Conservation (phyloP, 768 basidiomycete species). For the Myochromella boudieri region DNA sequence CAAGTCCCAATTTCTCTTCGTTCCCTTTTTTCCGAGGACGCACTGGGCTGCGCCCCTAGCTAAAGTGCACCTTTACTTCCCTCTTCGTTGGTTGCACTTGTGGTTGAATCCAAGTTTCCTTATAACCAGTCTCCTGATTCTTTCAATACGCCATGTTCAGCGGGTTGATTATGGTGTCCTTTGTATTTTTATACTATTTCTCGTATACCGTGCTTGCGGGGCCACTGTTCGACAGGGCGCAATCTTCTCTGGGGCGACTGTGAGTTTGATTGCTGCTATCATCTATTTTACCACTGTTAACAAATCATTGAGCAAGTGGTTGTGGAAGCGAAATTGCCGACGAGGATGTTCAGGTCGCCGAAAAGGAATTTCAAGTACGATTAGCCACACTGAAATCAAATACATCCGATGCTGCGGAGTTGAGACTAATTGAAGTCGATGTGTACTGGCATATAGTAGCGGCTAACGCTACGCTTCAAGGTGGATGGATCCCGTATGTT, state of each 20-base stretch:
- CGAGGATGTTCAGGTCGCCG: slow-evolving; percentile 6
- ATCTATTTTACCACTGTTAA: background rate
- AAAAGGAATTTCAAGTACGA: background rate
- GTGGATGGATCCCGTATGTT: slow-evolving; percentile 41
- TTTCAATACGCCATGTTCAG: slow-evolving; percentile 1
- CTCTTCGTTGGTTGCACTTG: too few species aligned
- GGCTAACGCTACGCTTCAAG: slow-evolving; percentile 27
- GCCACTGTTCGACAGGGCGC: background rate
- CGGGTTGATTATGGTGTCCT: slow-evolving; percentile 2
- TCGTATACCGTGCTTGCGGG: background rate
- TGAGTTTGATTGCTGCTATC: background rate
- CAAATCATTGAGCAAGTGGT: background rate
- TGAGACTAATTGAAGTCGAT: slow-evolving; percentile 19
- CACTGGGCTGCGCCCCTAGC: too few species aligned
- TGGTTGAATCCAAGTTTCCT: too few species aligned
- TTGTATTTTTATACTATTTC: background rate
- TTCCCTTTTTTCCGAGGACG: too few species aligned
- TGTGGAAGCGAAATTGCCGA: slow-evolving; percentile 8
- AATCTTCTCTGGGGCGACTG: background rate
- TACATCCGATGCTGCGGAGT: background rate
- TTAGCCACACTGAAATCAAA: background rate
- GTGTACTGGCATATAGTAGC: slow-evolving; percentile 33
- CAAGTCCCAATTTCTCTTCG: too few species aligned
- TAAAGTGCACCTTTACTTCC: too few species aligned
- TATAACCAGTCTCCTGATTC: too few species aligned